phyloP scores from a whole-genome alignment of 345 rosid species.

The Excoecaria cochinchinensis region DNA sequence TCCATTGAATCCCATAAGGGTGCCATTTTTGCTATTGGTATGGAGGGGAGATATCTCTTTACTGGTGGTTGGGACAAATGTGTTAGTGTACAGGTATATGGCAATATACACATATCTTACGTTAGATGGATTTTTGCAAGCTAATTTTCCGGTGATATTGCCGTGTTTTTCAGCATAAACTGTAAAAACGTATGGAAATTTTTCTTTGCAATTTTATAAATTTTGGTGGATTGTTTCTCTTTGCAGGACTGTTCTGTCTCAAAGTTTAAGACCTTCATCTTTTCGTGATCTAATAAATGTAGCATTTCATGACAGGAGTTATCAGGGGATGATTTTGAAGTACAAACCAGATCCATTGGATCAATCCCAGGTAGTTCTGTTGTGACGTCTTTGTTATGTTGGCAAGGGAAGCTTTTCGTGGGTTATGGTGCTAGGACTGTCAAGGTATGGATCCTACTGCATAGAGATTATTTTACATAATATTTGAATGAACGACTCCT shows the following conservation, averaged over 20 bases:
- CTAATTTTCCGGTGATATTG: neutral
- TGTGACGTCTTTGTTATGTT: conserved; percentile 58
- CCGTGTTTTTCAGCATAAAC: neutral
- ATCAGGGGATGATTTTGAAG: conserved; percentile 58
- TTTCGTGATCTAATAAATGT: neutral
- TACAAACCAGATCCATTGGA: conserved; percentile 55
- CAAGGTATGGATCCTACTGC: conserved; percentile 43
- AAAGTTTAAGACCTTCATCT: conserved; percentile 3
- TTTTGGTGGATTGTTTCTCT: neutral
- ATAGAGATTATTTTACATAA: neutral
- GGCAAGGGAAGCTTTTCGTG: conserved; percentile 80
- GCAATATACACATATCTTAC: neutral
- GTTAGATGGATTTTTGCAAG: neutral
- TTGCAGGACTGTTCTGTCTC: neutral
- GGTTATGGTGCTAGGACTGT: conserved; percentile 65
- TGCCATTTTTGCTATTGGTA: conserved; percentile 52
- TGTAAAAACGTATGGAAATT: conserved; percentile 3
- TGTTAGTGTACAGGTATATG: conserved; percentile 58
- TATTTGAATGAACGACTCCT: neutral
- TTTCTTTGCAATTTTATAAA: neutral
- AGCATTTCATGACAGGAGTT: conserved; percentile 51
- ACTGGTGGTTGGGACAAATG: conserved; percentile 90
- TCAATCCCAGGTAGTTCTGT: conserved; percentile 69
- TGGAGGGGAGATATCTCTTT: conserved; percentile 67
- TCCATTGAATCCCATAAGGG: conserved; percentile 52